phyloP scores from a whole-genome alignment of 352 stramenopile genomes.

The Phytopythium kandeliae region DNA sequence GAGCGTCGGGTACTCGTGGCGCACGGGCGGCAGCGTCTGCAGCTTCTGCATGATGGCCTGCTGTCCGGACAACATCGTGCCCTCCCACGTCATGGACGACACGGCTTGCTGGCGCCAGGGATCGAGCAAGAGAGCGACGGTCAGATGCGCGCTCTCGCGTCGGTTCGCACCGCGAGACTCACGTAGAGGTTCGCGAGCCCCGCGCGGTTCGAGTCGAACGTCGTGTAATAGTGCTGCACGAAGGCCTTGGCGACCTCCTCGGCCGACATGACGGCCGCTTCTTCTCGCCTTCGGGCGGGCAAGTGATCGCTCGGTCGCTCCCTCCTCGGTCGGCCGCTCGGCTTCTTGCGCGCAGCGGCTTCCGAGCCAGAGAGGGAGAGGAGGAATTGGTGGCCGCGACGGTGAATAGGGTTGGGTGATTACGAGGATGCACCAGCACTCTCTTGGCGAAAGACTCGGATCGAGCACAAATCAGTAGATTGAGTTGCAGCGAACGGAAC shows the following conservation, averaged over 20 bases:
- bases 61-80: constrained; percentile 55
- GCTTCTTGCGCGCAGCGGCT: no score
- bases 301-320: no score
- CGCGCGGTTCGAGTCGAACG: constrained; percentile 79
- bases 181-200: constrained; percentile 75
- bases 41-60: constrained; percentile 91
- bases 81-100: constrained; percentile 82
- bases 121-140: not conserved
- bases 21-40: constrained; percentile 47
- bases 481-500: no score
- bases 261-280: constrained; percentile 82
- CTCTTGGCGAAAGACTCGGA: no score
- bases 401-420: no score
- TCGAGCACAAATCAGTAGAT: no score
- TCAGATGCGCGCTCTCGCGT: not conserved
- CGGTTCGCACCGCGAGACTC: constrained; percentile 18
- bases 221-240: constrained; percentile 86
- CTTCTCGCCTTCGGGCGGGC: no score
- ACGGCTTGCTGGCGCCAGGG: constrained; percentile 43
- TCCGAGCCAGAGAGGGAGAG: no score
- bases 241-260: constrained; percentile 84
- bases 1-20: constrained; percentile 84
- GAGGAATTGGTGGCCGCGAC: no score
- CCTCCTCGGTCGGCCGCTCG: no score
- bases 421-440: no score